These are phyloP conservation scores for Chaetomiaceae sp. DNA, from an alignment of 2,329 filamentous ascomycete species.

Conservation along the genomic window DNA sequence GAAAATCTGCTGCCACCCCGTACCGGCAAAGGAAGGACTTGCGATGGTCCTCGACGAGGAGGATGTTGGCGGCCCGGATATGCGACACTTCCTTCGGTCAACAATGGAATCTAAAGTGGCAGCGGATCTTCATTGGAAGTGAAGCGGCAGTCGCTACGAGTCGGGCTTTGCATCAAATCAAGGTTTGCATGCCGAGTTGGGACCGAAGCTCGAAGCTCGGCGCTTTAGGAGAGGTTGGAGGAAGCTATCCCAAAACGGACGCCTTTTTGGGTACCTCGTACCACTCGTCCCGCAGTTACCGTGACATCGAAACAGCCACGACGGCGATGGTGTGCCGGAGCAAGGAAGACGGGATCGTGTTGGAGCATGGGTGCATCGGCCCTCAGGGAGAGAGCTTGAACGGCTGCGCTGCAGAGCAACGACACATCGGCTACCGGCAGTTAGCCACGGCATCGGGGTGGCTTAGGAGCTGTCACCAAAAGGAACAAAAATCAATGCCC, in stretches of 20 bases:
- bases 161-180: background rate
- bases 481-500: constrained; percentile 3
- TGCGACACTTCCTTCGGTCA: constrained; percentile 59
- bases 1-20: constrained; percentile 55
- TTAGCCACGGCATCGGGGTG: constrained; percentile 12
- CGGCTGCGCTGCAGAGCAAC: constrained; percentile 13
- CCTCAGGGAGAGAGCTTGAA: constrained; percentile 13
- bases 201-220: constrained; percentile 1
- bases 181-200: background rate
- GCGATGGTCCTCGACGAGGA: constrained; percentile 47
- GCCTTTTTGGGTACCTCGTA: no score
- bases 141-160: constrained; percentile 24
- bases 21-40: constrained; percentile 34
- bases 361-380: constrained; percentile 13
- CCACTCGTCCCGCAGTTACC: background rate
- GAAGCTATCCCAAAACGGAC: background rate
- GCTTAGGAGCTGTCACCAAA: constrained; percentile 11
- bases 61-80: constrained; percentile 41
- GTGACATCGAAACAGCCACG: background rate
- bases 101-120: constrained; percentile 53
- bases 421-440: constrained; percentile 22
- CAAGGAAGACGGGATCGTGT: constrained; percentile 4
- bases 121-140: constrained; percentile 56
- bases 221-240: background rate
- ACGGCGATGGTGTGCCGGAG: background rate